Evolutionary conservation across 768 basidiomycete species (phyloP).

Genomic region (Ramaria sp.): DNA sequence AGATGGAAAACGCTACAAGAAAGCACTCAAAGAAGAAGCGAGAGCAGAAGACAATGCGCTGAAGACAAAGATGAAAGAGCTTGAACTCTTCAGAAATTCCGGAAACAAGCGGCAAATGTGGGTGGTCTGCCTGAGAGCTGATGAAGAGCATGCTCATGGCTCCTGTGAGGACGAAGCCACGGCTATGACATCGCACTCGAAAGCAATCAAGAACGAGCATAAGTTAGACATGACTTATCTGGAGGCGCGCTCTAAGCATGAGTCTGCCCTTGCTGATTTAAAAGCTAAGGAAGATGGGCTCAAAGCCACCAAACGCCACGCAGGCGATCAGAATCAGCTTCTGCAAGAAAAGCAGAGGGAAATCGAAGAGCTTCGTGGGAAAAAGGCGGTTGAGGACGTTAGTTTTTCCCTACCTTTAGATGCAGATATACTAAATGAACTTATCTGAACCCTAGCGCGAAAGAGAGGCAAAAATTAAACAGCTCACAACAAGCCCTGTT

Average conservation of each 20-base stretch:
- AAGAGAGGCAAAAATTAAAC: slow-evolving; percentile 38
- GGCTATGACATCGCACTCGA: slow-evolving; percentile 42
- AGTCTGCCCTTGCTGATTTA: slow-evolving; percentile 39
- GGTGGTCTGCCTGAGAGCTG: too few relatives aligned
- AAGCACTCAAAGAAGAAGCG: slow-evolving; percentile 60
- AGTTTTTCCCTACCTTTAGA: slow-evolving; percentile 11
- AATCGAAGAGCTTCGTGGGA: slow-evolving; percentile 52
- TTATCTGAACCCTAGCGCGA: slow-evolving; percentile 30
- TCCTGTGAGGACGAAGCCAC: slow-evolving; percentile 40
- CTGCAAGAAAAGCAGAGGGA: slow-evolving; percentile 66
- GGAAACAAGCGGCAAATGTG: slow-evolving; percentile 54
- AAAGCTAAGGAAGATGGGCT: slow-evolving; percentile 36
- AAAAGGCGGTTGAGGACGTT: slow-evolving; percentile 60
- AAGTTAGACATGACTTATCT: slow-evolving; percentile 53
- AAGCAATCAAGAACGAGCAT: slow-evolving; percentile 44
- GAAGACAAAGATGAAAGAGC: slow-evolving; percentile 48
- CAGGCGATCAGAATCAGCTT: slow-evolving; percentile 46
- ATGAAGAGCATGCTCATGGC: slow-evolving; percentile 5
- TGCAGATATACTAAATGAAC: slow-evolving; percentile 5
- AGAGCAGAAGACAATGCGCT: slow-evolving; percentile 58
- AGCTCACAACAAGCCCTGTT: slow-evolving; percentile 21
- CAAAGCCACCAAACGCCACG: slow-evolving; percentile 40
- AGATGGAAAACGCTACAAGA: slow-evolving; percentile 51
- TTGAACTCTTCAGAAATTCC: slow-evolving; percentile 58
- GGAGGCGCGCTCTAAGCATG: slow-evolving; percentile 50